Evolutionary conservation across 805 yeast species (phyloP).

Genomic region (Ascoidea asiatica): DNA sequence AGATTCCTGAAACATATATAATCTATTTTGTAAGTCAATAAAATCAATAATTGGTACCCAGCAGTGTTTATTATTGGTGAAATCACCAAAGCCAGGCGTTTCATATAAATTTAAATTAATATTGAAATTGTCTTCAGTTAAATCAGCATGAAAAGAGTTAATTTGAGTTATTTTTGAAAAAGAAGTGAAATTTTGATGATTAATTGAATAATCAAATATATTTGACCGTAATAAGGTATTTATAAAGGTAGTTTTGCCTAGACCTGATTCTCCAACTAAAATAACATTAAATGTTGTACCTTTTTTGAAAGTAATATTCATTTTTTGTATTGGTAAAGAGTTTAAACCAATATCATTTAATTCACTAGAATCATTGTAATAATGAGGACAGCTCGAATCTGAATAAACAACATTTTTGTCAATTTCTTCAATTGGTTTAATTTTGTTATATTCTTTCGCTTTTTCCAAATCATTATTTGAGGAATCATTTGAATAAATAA

Average conservation of each 20-base stretch:
- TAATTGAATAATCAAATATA: slow-evolving; percentile 37
- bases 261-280: slow-evolving; percentile 80
- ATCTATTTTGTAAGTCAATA: slow-evolving; percentile 68
- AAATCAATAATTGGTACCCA: slow-evolving; percentile 61
- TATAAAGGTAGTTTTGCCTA: slow-evolving; percentile 72
- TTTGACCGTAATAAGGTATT: slow-evolving; percentile 30
- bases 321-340: neutral
- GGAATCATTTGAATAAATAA: no score
- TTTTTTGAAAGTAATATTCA: slow-evolving; percentile 11
- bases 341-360: neutral
- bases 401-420: no score
- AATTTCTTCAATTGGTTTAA: no score
- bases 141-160: slow-evolving; percentile 27
- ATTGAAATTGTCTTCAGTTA: slow-evolving; percentile 46
- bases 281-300: slow-evolving; percentile 72
- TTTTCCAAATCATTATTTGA: no score
- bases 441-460: no score
- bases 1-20: slow-evolving; percentile 59
- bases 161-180: slow-evolving; percentile 23
- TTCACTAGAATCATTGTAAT: no score
- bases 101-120: slow-evolving; percentile 54
- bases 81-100: slow-evolving; percentile 69
- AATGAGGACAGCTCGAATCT: no score
- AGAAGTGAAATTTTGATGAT: slow-evolving; percentile 26
- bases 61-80: slow-evolving; percentile 46